phyloP scores from a whole-genome alignment of 176 grass and related monocot species.

The Calamus simplicifolius region DNA sequence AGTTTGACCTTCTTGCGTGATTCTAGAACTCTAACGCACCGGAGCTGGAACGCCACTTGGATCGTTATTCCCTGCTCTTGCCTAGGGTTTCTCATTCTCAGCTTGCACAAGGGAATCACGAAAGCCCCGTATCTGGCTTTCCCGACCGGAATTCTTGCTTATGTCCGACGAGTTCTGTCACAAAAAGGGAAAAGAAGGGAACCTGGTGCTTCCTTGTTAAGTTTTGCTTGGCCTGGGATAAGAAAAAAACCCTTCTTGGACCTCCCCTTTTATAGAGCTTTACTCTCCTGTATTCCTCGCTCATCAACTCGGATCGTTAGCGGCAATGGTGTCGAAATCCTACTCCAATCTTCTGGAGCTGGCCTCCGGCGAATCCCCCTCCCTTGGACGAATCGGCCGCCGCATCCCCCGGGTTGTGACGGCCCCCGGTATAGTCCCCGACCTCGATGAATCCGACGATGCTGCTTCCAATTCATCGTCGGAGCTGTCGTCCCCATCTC shows the following conservation, averaged over 20 bases:
- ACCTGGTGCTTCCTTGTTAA: too few species aligned
- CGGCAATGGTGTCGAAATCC: slow-evolving; percentile 77
- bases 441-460: slow-evolving; percentile 13
- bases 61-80: slow-evolving; percentile 5
- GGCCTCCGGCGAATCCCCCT: slow-evolving; percentile 45
- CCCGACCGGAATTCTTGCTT: too few species aligned
- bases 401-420: slow-evolving; percentile 6
- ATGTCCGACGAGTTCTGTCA: too few species aligned
- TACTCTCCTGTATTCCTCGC: background rate
- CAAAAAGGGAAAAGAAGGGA: too few species aligned
- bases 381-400: slow-evolving; percentile 21
- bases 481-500: background rate
- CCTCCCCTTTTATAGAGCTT: background rate
- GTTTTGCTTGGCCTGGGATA: too few species aligned
- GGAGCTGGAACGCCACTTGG: slow-evolving; percentile 1
- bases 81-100: background rate
- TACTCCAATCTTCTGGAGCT: slow-evolving; percentile 89
- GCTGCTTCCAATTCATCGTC: background rate
- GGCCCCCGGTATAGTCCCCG: slow-evolving; percentile 9
- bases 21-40: background rate
- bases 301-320: background rate
- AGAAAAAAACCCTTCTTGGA: background rate
- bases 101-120: too few species aligned
- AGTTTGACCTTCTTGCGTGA: slow-evolving; percentile 16
- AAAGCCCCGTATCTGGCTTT: too few species aligned